Base-by-base conservation (phyloP, 2,329 filamentous ascomycete genomes). In the Venturia oleaginea region DNA sequence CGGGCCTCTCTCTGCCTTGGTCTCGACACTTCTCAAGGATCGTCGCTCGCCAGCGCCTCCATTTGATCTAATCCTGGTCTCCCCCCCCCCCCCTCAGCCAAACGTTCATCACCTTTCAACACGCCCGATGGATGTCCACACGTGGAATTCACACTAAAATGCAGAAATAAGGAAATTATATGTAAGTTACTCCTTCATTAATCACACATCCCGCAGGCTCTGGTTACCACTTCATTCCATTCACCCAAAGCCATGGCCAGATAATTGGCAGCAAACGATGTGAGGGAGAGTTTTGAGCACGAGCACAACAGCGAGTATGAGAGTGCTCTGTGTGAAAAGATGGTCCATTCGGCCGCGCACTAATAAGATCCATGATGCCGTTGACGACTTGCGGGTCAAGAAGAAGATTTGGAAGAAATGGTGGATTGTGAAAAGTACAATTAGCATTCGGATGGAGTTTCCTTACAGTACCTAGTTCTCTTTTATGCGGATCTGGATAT, bases 181-280 rank as follows among this genome's bases (percentile, higher is more conserved):
- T 57, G 51, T 57, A 57, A 57, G 51, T 57, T 11, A 57, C 19
- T n/a, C 17, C 51, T 34, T 40, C 7, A 61, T 22, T 61, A 61
- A 61, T n/a, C 27, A 40, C 11, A 15, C 19, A 19, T n/a, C 22
- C 60, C n/a, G 37, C 38, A 62, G 27, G 32, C n/a, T 37, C 34
- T 42, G 40, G 15, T 46, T 46, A 15, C 17, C 59, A 6, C 34
- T 24, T 43, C 37, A 22, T 54, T 8, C 7, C 61, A 32, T 27
- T 13, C 27, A 34, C 30, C 51, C 15, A 57, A 34, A 57, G 51
- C 51, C 30, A 51, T 51, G 46, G 17, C 22, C 22, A 51, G 3
- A 15, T 10, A 55, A n/a, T n/a, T 30, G 51, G 19, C 19, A 27
- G 46, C 22, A 10, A 30, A 22, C 46, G 46, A 51, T 24, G n/a